Base-by-base conservation (phyloP, 2,329 filamentous ascomycete species). In the Pseudogymnoascus sp. region DNA sequence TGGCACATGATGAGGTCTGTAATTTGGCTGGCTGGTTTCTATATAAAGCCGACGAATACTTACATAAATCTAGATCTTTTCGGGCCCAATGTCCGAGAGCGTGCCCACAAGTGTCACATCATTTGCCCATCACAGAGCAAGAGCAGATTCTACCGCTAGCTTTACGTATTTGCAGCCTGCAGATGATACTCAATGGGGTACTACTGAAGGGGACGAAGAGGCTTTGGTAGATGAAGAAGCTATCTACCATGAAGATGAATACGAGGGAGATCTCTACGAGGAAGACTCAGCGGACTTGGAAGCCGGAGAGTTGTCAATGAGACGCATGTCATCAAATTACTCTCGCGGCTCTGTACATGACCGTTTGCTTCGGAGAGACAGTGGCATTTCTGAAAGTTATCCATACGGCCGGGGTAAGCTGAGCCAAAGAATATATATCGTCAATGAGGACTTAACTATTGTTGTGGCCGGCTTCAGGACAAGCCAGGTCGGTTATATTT, bases 41-140 rank as follows among this genome's bases (percentile, higher is more conserved):
- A 35, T 41, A 64, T 59, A 48, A 31, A 36, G 42, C 5, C 35
- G 10, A 12, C 31, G 25, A n/a, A 64, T 66, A 59, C 66, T 69
- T 66, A 70, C 65, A 58, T 38, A 62, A 10, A 60, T 58, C 44
- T 64, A 85, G 82, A 84, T 96, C 58, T 99, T 93, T 76, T 88
- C 93, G 25, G 94, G 94, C 5, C 94, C 93, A 5, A 87, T 97
- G 71, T 92, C 92, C 61, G 94, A 99, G 77, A 97, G 92, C 72
- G 84, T 99, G n/a, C 94, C 94, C 1, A 94, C 91, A 9, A 97
- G 92, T 72, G 82, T 92, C 36, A 92, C 91, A n/a, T 89, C 91
- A 33, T 99, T 99, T 73, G 87, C 86, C 58, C 92, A 96, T 74
- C 90, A 91, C 64, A 85, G 92, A 64, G 80, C 81, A 38, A 86